Evolutionary conservation across 495 filamentous ascomycete genomes (phyloP), one percentile per base, ranked within the genome.

Genomic region (Cercophora sp.): DNA sequence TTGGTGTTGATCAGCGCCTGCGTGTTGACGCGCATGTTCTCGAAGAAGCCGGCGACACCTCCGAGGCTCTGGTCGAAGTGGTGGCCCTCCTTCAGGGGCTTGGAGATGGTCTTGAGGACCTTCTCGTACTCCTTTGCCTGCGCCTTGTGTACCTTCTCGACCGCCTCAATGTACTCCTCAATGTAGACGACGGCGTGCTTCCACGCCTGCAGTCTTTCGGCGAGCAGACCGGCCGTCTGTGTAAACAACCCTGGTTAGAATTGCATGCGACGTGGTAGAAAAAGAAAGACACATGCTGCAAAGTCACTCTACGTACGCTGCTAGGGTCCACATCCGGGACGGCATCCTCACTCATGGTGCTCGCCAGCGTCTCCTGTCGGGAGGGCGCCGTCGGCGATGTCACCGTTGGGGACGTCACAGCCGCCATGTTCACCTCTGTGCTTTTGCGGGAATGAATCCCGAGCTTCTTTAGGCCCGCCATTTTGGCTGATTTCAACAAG

Each of bases 51-150:
- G 16, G 90, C 85, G 42, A 97, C 71, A 51, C 93, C 93, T 8
- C 89, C 90, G 27, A 87, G 73, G 50, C 77, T 82, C 70, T 95
- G 86, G 60, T 91, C 89, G 66, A 97, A 98, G 66, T 97, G 93
- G 44, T 93, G 78, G 3, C 87, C 87, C 64, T 96, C 88, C 57
- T 77, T 86, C 59, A 98, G 71, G 16, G 93, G 93, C 53, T 90
- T 83, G 35, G 81, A 85, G 56, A 96, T 88, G 34, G 88, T 88
- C 88, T 96, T 97, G 58, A 96, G 69, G 22, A 96, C 83, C 70
- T 86, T 92, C 78, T 96, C 91, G 60, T 95, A 93, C 65, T 97
- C 93, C 76, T 96, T 97, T 24, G 88, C 83, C 55, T 95, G 84
- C 11, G 80, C 79, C 68, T 84, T 88, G 57, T 96, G 81, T 32